These are phyloP conservation scores for Phytophthora tubulina DNA, from an alignment of 352 stramenopile genomes.

Conservation along the genomic window DNA sequence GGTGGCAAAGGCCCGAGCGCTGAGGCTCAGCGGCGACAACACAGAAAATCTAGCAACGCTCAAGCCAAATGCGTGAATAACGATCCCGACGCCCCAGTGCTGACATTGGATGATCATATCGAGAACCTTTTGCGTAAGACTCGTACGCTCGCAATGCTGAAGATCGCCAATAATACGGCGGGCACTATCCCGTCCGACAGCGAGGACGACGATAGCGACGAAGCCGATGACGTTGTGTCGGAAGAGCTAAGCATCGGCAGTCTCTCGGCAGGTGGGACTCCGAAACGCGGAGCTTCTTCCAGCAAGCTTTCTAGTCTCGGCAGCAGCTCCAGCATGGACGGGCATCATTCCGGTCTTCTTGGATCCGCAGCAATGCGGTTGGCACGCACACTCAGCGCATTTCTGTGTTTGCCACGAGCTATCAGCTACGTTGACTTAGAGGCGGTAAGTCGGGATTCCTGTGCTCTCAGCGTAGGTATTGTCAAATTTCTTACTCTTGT, in stretches of 20 bases:
- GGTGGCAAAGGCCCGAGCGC: constrained; percentile 8
- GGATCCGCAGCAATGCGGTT: constrained; percentile 57
- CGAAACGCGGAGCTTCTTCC: constrained; percentile 24
- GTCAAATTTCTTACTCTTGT: constrained; percentile 1
- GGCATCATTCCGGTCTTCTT: constrained; percentile 29
- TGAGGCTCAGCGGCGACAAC: constrained; percentile 15
- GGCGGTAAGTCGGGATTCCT: constrained; percentile 40
- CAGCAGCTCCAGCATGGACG: constrained; percentile 44
- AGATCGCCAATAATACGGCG: constrained; percentile 82
- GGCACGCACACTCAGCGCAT: constrained; percentile 70
- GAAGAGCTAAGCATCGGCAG: constrained; percentile 34
- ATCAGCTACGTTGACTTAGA: constrained; percentile 82
- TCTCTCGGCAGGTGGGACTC: constrained; percentile 18
- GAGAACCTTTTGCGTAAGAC: constrained; percentile 72
- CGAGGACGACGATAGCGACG: constrained; percentile 51
- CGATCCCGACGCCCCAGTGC: neutral
- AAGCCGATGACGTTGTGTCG: constrained; percentile 50
- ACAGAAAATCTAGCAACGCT: constrained; percentile 8
- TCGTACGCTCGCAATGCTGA: constrained; percentile 71
- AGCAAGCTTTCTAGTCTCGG: constrained; percentile 44
- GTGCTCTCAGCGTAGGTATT: neutral
- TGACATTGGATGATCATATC: constrained; percentile 78
- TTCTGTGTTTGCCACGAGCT: constrained; percentile 71
- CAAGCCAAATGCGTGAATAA: constrained; percentile 4
- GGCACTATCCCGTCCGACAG: constrained; percentile 62